Conservation (phyloP, 2,329 filamentous ascomycete genomes). For the Fusarium setosum region DNA sequence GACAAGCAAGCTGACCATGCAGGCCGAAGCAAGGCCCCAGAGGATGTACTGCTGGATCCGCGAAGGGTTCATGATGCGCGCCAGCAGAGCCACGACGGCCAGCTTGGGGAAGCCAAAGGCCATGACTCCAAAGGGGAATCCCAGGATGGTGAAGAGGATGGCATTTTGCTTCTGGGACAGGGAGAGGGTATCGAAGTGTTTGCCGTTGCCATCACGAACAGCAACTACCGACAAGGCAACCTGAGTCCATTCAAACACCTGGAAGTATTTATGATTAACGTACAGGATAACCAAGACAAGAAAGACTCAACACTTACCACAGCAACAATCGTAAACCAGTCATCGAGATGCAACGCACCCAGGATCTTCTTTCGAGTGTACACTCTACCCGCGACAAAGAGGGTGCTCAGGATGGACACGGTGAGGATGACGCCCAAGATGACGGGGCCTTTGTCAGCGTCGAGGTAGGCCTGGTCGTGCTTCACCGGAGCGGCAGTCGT, state of each 20-base stretch:
- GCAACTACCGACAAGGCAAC: slow-evolving; percentile 49
- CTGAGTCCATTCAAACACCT: slow-evolving; percentile 49
- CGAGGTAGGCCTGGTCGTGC: slow-evolving; percentile 19
- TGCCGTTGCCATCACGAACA: slow-evolving; percentile 52
- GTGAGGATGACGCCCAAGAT: slow-evolving; percentile 19
- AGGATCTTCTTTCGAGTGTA: slow-evolving; percentile 29
- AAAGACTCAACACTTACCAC: slow-evolving; percentile 3
- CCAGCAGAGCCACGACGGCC: slow-evolving; percentile 53
- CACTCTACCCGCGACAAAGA: slow-evolving; percentile 21
- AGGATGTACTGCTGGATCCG: slow-evolving; percentile 48
- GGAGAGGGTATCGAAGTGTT: slow-evolving; percentile 49
- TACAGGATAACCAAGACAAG: not conserved
- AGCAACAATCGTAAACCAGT: slow-evolving; percentile 24
- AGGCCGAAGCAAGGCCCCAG: slow-evolving; percentile 49
- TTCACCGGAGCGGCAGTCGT: not conserved
- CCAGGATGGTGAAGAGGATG: slow-evolving; percentile 50
- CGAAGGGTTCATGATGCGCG: slow-evolving; percentile 52
- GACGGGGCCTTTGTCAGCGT: slow-evolving; percentile 25
- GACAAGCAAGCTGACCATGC: slow-evolving; percentile 45
- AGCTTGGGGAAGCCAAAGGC: slow-evolving; percentile 56
- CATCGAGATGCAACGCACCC: slow-evolving; percentile 21
- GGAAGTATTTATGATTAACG: not conserved
- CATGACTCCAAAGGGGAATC: slow-evolving; percentile 51
- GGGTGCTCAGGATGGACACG: slow-evolving; percentile 18
- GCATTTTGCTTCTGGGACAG: slow-evolving; percentile 43